phyloP scores from a whole-genome alignment of 192 early-diverging fungal species.

The Coemansia sp. region DNA sequence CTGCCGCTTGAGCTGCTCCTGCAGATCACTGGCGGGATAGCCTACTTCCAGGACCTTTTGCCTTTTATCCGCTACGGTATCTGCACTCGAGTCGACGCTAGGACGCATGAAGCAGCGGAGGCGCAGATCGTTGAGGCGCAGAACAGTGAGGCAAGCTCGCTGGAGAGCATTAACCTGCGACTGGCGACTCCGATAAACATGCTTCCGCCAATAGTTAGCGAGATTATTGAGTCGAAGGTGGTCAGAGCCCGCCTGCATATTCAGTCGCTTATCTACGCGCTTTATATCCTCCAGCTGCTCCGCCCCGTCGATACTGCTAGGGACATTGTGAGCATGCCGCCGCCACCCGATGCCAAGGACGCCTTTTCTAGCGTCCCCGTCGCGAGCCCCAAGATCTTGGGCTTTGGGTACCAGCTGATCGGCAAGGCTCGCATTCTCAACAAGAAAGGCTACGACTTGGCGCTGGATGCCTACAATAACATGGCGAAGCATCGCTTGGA shows the following conservation, averaged over 20 bases:
- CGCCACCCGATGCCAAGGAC: conserved; percentile 28
- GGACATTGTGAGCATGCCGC: conserved; percentile 17
- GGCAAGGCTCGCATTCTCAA: conserved; percentile 30
- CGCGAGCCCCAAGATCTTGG: conserved; percentile 3
- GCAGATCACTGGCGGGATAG: conserved; percentile 21
- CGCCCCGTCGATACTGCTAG: conserved; percentile 21
- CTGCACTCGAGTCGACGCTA: not conserved
- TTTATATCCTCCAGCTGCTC: conserved; percentile 39
- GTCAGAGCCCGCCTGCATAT: conserved; percentile 14
- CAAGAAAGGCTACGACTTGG: conserved; percentile 15
- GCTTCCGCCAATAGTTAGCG: conserved; percentile 19
- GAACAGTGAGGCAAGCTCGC: not conserved
- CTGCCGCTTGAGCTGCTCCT: conserved; percentile 36
- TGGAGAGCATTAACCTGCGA: conserved; percentile 28
- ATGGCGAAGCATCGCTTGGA: not conserved
- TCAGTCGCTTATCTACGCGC: conserved; percentile 14
- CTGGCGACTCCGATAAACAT: conserved; percentile 29
- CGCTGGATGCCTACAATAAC: conserved; percentile 4
- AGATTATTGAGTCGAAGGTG: not conserved
- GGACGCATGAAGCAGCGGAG: not conserved
- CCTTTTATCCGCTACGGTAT: conserved; percentile 35
- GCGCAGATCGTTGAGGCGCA: not conserved
- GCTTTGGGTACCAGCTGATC: conserved; percentile 39
- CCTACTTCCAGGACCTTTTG: conserved; percentile 7
- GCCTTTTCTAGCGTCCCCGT: conserved; percentile 8